A percentile compares a stretch with the other conserved stretches of the same genome.
These are phyloP conservation scores for Nicotiana obtusifolia DNA, from an alignment of 257 asterid genomes.

Conservation along the genomic window DNA sequence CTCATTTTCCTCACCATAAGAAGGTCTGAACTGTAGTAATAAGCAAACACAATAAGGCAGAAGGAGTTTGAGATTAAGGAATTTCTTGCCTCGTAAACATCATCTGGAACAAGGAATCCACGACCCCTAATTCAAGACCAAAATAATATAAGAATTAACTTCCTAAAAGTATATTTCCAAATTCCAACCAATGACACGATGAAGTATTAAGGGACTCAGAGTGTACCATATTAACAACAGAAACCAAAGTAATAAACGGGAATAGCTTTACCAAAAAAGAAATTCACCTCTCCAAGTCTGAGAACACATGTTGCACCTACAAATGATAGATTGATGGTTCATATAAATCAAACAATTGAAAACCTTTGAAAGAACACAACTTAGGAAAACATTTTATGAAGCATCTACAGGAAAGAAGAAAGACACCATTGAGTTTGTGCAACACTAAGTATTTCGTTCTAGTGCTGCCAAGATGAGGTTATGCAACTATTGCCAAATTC, in stretches of 20 bases:
- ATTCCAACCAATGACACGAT: constrained; percentile 2
- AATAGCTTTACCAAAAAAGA: background rate
- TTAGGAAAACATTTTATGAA: background rate
- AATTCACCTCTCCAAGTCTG: constrained; percentile 71
- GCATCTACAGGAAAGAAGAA: background rate
- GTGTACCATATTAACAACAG: background rate
- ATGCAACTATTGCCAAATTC: background rate
- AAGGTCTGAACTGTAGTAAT: constrained; percentile 3
- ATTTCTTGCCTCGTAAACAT: constrained; percentile 52
- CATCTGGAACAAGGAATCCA: constrained; percentile 74
- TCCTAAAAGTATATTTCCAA: background rate
- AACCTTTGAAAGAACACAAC: background rate
- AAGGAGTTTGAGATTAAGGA: constrained; percentile 4
- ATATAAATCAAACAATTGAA: background rate
- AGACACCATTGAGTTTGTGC: background rate
- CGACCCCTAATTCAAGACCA: constrained; percentile 54
- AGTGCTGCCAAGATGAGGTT: background rate
- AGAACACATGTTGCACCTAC: constrained; percentile 74
- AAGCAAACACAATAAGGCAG: background rate
- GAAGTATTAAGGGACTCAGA: background rate
- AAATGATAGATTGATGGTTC: constrained; percentile 17
- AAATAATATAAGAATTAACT: constrained; percentile 15
- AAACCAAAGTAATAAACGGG: background rate
- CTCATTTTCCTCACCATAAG: background rate
- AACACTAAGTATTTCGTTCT: background rate